Evolutionary conservation across 1,284 basidiomycete genomes (phyloP).

Genomic region (Coniferiporia sulphurascens): DNA sequence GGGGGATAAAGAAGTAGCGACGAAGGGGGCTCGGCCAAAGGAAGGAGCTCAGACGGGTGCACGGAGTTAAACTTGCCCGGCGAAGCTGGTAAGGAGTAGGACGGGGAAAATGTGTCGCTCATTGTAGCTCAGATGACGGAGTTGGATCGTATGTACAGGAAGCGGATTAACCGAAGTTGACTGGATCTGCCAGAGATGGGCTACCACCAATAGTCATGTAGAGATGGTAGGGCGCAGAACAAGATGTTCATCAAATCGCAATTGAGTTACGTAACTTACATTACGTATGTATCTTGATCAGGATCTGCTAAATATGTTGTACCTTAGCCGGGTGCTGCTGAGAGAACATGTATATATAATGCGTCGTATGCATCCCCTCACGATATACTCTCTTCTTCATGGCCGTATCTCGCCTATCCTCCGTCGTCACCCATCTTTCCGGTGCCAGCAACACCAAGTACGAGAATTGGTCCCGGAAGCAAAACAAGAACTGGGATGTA

Average conservation of each 20-base stretch:
- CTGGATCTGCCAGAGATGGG: too few species aligned
- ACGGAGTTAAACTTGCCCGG: background rate
- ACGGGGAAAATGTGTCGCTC: background rate
- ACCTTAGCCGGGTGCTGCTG: too few species aligned
- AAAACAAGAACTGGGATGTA: slow-evolving; percentile 14
- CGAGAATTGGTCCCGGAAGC: background rate
- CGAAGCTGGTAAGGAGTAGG: background rate
- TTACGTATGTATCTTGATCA: too few species aligned
- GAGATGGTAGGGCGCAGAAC: too few species aligned
- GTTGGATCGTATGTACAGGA: too few species aligned
- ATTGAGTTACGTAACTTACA: too few species aligned
- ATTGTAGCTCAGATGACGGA: background rate
- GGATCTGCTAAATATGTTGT: too few species aligned
- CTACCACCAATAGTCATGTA: too few species aligned
- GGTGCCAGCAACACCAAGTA: background rate
- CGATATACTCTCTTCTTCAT: background rate
- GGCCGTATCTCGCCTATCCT: background rate
- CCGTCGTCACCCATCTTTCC: background rate
- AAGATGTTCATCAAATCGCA: too few species aligned
- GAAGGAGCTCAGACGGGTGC: slow-evolving; percentile 1
- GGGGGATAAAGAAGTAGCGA: slow-evolving; percentile 10
- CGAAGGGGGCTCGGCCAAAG: slow-evolving; percentile 4
- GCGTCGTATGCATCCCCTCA: too few species aligned
- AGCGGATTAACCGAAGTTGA: too few species aligned
- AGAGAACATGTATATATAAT: too few species aligned